phyloP scores from a whole-genome alignment of 257 asterid species.

The Forsythia viridissima region DNA sequence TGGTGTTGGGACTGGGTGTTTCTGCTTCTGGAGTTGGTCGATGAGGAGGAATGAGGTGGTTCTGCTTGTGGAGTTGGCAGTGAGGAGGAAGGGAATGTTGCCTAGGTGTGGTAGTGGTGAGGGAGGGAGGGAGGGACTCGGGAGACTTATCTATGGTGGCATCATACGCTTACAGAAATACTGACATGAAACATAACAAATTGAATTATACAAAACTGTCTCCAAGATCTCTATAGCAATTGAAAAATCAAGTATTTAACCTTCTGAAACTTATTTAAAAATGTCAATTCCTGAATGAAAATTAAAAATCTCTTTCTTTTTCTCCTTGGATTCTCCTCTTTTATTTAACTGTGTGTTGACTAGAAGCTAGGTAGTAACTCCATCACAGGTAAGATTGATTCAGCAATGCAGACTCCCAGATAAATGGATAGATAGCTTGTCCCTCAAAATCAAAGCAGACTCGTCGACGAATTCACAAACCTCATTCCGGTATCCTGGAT shows the following conservation, averaged over 20 bases:
- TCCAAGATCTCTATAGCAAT: not conserved
- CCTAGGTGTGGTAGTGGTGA: not conserved
- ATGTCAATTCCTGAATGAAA: not conserved
- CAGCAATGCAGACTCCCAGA: constrained; percentile 34
- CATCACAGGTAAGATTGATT: constrained; percentile 18
- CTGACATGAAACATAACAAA: not conserved
- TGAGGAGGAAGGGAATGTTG: not conserved
- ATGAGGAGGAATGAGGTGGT: too few relatives aligned
- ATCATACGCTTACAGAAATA: not conserved
- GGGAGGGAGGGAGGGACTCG: not conserved
- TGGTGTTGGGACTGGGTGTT: not conserved
- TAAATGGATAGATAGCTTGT: constrained; percentile 45
- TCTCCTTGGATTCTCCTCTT: not conserved
- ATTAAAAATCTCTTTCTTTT: not conserved
- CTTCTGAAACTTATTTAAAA: not conserved
- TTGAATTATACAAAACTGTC: not conserved
- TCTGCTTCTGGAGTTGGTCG: too few relatives aligned
- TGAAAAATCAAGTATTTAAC: not conserved
- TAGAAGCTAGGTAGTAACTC: not conserved
- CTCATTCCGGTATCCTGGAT: constrained; percentile 60
- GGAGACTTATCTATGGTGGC: not conserved
- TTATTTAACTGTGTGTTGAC: not conserved
- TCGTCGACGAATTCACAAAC: constrained; percentile 51
- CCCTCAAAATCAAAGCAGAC: constrained; percentile 51
- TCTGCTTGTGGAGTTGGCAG: too few relatives aligned